Base-by-base conservation (phyloP, 176 grass and related monocot genomes). In the Chloris gayana region DNA sequence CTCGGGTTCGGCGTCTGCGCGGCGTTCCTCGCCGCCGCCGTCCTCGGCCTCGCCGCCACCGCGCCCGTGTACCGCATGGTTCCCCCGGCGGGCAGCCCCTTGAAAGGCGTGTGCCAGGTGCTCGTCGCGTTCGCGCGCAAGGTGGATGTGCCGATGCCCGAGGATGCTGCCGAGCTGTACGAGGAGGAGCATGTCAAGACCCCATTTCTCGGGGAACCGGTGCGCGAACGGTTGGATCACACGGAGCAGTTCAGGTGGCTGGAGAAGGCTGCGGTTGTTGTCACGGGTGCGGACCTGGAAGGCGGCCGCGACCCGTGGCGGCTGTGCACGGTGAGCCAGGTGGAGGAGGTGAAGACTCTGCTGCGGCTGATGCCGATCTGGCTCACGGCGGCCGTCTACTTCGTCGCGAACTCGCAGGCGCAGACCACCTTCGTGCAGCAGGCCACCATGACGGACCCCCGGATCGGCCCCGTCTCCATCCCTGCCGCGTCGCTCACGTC, bases 1-100 rank as follows among this genome's bases (percentile, higher is more conserved):
- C 64, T 93, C 80, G 91, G 85, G 51, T 93, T 85, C 69, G 91
- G 85, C 12, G 66, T 88, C 54, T 77, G 87, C 53, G 57, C 79
- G n/a, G 76, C 84, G 15, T 73, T 84, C 78, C 56, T 83, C 21
- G 69, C 69, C 4, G 14, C 44, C 38, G 88, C 82, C 70, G 60
- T 81, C 30, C 47, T 80, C 76, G 74, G 9, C 24, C 74, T 90
- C 60, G 61, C 53, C 26, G 9, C 63, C 12, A 76, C 73, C 13
- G 61, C 59, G 33, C 73, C 79, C 37, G 32, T 82, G 24, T 90
- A 56, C 80, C 86, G 75, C 15, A 4, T 67, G 35, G 9, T 79
- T 17, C 80, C 80, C 3, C 79, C 73, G 15, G 14, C 5, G 44
- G 85, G 85, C 15, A 87, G 67, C 73, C 80, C 85, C 27, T 33